phyloP scores from a whole-genome alignment of 495 filamentous ascomycete species.

The Talaromyces ruber region DNA sequence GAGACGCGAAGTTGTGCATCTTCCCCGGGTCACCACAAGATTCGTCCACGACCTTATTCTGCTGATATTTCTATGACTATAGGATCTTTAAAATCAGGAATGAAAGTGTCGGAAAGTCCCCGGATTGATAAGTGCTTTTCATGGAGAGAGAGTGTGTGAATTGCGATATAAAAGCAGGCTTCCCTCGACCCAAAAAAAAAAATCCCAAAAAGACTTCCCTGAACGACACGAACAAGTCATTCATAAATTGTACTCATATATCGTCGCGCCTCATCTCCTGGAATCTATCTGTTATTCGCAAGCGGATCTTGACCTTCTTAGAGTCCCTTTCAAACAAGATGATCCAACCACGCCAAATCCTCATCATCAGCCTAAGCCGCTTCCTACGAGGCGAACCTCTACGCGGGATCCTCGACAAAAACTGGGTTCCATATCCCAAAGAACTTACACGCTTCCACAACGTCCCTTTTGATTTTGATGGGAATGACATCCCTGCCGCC shows the following conservation, averaged over 20 bases:
- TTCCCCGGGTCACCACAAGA: background rate
- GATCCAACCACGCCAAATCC: background rate
- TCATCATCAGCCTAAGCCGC: background rate
- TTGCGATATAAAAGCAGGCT: background rate
- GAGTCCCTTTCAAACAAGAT: background rate
- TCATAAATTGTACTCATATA: background rate
- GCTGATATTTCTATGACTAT: background rate
- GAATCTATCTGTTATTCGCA: no score
- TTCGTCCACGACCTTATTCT: background rate
- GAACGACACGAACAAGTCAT: background rate
- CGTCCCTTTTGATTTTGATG: background rate
- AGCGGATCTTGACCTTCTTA: background rate
- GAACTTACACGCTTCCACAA: background rate
- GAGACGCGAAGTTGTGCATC: background rate
- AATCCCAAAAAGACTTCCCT: no score
- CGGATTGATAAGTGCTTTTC: background rate
- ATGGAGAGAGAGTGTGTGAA: background rate
- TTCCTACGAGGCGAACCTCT: background rate
- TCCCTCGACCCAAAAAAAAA: no score
- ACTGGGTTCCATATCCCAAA: background rate
- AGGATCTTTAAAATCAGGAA: background rate
- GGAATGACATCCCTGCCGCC: background rate
- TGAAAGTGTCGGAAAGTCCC: background rate
- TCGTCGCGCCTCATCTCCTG: background rate
- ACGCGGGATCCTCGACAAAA: background rate